phyloP scores from a whole-genome alignment of 116 monocot species.

The Cymodocea nodosa region DNA sequence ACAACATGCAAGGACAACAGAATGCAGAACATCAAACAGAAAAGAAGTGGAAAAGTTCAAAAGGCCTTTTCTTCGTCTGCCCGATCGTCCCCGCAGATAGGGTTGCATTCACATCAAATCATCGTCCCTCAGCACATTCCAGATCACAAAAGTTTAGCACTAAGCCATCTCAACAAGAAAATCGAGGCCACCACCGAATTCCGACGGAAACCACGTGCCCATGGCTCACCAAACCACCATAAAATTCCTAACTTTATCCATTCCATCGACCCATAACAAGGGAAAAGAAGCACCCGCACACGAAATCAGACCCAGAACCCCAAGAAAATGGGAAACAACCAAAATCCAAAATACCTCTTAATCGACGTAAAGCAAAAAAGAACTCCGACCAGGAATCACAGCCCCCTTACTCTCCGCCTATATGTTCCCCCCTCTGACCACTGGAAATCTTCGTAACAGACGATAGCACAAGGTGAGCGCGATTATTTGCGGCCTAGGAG shows the following conservation, averaged over 20 bases:
- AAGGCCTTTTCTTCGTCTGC: neutral
- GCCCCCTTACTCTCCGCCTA: neutral
- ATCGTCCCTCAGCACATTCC: neutral
- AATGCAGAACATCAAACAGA: too few relatives aligned
- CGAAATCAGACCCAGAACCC: neutral
- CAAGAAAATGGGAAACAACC: neutral
- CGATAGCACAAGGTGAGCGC: neutral
- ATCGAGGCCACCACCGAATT: neutral
- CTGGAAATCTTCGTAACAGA: neutral
- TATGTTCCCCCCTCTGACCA: neutral
- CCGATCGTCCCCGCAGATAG: neutral
- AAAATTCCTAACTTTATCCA: constrained; percentile 6
- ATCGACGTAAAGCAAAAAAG: neutral
- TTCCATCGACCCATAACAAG: neutral
- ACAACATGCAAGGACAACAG: too few relatives aligned
- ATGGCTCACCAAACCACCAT: neutral
- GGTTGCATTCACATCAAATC: neutral
- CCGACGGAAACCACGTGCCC: too few relatives aligned
- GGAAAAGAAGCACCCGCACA: neutral
- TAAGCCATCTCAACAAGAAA: neutral
- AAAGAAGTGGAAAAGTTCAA: too few relatives aligned
- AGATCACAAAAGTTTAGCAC: neutral
- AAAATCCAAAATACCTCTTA: neutral
- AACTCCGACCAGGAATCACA: neutral
- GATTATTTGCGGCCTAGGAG: too few relatives aligned